phyloP scores from a whole-genome alignment of 2,329 filamentous ascomycete genomes.

The Pseudogymnoascus sp. region DNA sequence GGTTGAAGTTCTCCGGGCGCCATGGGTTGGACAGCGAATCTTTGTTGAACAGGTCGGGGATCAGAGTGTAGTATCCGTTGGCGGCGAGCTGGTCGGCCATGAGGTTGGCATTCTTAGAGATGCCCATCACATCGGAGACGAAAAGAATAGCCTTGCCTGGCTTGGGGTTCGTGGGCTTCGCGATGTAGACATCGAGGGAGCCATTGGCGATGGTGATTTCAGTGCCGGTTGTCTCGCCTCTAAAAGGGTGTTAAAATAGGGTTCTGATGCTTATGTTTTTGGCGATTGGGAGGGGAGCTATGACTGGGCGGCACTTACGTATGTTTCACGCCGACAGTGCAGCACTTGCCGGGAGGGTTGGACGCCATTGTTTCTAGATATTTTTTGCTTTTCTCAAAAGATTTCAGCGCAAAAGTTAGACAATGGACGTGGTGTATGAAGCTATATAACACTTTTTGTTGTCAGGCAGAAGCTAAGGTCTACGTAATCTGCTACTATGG shows the following conservation, averaged over 20 bases:
- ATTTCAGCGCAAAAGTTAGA: conserved; percentile 2
- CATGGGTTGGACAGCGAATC: conserved; percentile 47
- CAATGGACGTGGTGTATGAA: not conserved
- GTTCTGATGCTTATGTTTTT: conserved; percentile 1
- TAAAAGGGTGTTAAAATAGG: conserved; percentile 9
- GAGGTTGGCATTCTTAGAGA: conserved; percentile 52
- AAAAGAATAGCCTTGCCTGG: conserved; percentile 31
- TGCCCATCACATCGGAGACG: conserved; percentile 27
- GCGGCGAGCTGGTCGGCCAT: conserved; percentile 70
- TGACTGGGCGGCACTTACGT: conserved; percentile 20
- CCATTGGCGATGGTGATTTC: conserved; percentile 22
- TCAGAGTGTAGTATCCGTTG: conserved; percentile 44
- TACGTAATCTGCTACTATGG: not conserved
- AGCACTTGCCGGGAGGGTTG: conserved; percentile 27
- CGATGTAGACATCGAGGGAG: conserved; percentile 27
- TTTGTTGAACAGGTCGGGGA: conserved; percentile 66
- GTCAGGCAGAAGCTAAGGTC: not conserved
- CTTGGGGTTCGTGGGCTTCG: conserved; percentile 26
- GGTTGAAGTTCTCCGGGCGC: conserved; percentile 38
- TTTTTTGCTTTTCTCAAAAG: not conserved
- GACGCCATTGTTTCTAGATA: conserved; percentile 25
- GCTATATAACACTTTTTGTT: not conserved
- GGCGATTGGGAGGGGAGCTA: not conserved
- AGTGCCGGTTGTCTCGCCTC: conserved; percentile 25
- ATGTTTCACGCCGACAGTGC: conserved; percentile 29